A percentile compares a stretch with the other conserved stretches of the same genome.
These are phyloP conservation scores for Loxodes magnus DNA, from an alignment of 73 alveolate genomes.

Conservation along the genomic window DNA sequence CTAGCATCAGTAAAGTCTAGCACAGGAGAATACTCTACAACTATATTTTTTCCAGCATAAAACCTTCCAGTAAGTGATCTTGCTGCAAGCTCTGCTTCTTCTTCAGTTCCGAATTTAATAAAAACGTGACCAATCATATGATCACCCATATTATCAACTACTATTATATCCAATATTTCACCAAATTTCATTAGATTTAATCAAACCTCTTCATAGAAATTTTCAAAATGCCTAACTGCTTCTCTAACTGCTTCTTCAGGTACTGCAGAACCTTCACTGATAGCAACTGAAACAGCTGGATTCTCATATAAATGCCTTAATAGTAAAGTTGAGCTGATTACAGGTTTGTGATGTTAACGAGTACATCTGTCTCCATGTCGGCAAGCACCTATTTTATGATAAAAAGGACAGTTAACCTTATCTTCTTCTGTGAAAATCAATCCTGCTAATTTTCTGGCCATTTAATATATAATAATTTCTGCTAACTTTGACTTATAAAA, in stretches of 20 bases:
- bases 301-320: constrained; percentile 90
- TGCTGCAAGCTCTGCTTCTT: constrained; percentile 87
- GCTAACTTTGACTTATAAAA: too few relatives aligned
- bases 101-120: constrained; percentile 91
- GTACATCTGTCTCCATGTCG: constrained; percentile 99
- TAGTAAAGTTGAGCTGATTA: constrained; percentile 80
- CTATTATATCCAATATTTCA: constrained; percentile 95
- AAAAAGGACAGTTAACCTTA: constrained; percentile 98
- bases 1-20: constrained; percentile 96
- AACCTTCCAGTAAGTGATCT: constrained; percentile 87
- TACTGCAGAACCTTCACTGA: constrained; percentile 51
- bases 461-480: too few relatives aligned
- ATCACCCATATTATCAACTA: constrained; percentile 99
- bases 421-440: constrained; percentile 99
- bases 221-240: constrained; percentile 92
- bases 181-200: constrained; percentile 94
- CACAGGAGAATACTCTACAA: constrained; percentile 94
- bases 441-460: too few relatives aligned
- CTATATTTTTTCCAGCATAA: constrained; percentile 76
- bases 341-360: constrained; percentile 96
- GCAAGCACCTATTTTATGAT: constrained; percentile 99
- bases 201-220: constrained; percentile 93
- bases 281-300: constrained; percentile 73
- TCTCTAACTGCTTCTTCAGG: constrained; percentile 29
- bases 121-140: constrained; percentile 98